Percentiles rank a stretch among this genome's conserved stretches.
phyloP scores from a whole-genome alignment of 352 stramenopile genomes.

The Phytophthora colocasiae region DNA sequence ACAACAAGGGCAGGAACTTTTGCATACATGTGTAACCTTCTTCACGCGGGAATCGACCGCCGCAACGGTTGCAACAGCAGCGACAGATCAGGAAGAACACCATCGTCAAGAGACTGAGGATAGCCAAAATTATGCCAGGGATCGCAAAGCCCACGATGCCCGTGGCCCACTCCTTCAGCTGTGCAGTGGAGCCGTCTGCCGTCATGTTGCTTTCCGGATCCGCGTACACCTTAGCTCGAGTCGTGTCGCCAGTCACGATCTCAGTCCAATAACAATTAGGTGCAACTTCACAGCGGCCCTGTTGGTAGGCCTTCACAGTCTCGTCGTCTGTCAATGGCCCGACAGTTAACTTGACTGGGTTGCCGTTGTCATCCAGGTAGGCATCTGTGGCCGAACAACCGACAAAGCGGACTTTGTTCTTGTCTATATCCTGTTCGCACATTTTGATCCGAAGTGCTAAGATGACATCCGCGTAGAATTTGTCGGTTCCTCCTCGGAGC shows the following conservation, averaged over 20 bases:
- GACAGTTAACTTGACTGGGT: constrained; percentile 39
- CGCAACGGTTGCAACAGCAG: constrained; percentile 81
- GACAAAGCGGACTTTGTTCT: constrained; percentile 48
- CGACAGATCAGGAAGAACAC: constrained; percentile 78
- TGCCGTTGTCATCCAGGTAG: constrained; percentile 51
- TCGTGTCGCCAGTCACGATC: constrained; percentile 41
- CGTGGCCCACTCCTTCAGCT: constrained; percentile 60
- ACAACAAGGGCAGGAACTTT: constrained; percentile 71
- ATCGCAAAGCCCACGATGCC: constrained; percentile 62
- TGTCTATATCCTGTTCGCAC: constrained; percentile 46
- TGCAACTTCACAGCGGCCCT: constrained; percentile 55
- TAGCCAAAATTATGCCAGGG: constrained; percentile 58
- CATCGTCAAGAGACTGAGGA: constrained; percentile 72
- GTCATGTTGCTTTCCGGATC: constrained; percentile 42
- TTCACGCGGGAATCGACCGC: constrained; percentile 57
- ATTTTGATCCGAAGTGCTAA: constrained; percentile 57
- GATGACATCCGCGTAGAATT: constrained; percentile 76
- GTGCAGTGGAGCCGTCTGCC: constrained; percentile 26
- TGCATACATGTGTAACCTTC: constrained; percentile 74
- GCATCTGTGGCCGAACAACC: constrained; percentile 28
- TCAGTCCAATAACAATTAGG: constrained; percentile 73
- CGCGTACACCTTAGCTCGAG: constrained; percentile 43
- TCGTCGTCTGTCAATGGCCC: constrained; percentile 31
- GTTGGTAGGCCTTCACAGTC: constrained; percentile 38
- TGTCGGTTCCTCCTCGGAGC: constrained; percentile 59